phyloP scores from a whole-genome alignment of 768 basidiomycete genomes.

The Coprinopsis strossmayeri region DNA sequence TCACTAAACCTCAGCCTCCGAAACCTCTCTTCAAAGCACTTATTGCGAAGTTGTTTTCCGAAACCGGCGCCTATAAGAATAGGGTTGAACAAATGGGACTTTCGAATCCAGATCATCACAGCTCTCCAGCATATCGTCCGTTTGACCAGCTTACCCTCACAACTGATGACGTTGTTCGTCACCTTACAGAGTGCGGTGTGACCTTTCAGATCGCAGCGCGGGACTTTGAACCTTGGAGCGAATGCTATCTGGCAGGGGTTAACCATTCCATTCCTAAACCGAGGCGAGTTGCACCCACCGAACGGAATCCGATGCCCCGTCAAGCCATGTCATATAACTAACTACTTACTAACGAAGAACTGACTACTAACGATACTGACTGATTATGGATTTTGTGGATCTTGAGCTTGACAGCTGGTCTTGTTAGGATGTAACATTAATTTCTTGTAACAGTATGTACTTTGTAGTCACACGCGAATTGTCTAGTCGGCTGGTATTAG shows the following conservation, averaged over 20 bases:
- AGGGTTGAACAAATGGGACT: slow-evolving; percentile 28
- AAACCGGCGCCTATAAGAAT: slow-evolving; percentile 31
- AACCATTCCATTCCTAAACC: not conserved
- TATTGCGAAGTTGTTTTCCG: slow-evolving; percentile 34
- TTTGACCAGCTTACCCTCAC: slow-evolving; percentile 19
- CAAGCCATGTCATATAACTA: not conserved
- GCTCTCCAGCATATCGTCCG: slow-evolving; percentile 14
- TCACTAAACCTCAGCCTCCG: not conserved
- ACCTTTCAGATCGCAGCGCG: slow-evolving; percentile 21
- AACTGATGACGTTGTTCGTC: slow-evolving; percentile 28
- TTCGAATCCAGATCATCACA: slow-evolving; percentile 23
- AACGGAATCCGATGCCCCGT: not conserved
- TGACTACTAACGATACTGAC: too few species aligned
- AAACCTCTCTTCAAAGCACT: slow-evolving; percentile 8
- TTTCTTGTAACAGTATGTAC: too few species aligned
- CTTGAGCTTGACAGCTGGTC: too few species aligned
- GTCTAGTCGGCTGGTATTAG: too few species aligned
- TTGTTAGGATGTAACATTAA: too few species aligned
- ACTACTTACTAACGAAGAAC: too few species aligned
- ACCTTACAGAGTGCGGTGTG: slow-evolving; percentile 37
- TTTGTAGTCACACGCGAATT: too few species aligned
- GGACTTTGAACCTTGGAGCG: slow-evolving; percentile 19
- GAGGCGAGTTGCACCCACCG: not conserved
- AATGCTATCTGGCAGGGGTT: slow-evolving; percentile 12
- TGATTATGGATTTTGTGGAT: too few species aligned